Evolutionary conservation across 1,139 yeast species (phyloP), one percentile per base, ranked within the genome.

Genomic region (Groenewaldozyma auringiensis): DNA sequence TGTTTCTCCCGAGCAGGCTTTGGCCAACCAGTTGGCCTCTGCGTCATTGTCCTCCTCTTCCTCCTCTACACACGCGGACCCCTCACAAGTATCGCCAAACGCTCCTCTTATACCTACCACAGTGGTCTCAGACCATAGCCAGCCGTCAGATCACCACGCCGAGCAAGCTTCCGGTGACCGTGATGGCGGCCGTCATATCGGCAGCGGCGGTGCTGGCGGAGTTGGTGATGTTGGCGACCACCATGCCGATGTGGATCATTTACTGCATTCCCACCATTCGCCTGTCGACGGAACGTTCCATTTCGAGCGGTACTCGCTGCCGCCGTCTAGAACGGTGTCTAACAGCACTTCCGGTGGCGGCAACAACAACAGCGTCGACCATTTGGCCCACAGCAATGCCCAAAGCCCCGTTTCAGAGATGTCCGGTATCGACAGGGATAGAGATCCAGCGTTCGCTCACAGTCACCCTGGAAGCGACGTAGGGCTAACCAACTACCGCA

Each of bases 271-370:
- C 9, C 21, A 35, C n/a, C 38, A 35, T 20, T 4, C 4, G 22
- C 54, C 61, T 29, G 55, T 55, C n/a, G 59, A 56, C 21, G 55
- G 55, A 8, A 49, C 63, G 13, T 62, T 60, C 40, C 51, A 52
- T 21, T 64, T 61, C 47, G 67, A 63, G 47, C 58, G 56, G 20
- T 59, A 56, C 47, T 54, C 64, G 2, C 48, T 63, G 41, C 67
- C 67, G 4, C 50, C 62, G 20, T 59, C 67, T 2, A 49, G 65
- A 39, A 58, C 56, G 21, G 48, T 44, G 3, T 53, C 59, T 17
- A 43, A 48, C 33, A 11, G 21, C n/a, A 35, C 38, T 18, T 11
- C 11, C 13, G 18, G 9, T 13, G 36, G 36, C 9, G 18, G 18
- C 13, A 17, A n/a, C 13, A 17, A 8, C 20, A 17, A 8, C 18